Evolutionary conservation across 805 yeast species (phyloP).

Genomic region (Debaryomyces castellii): DNA sequence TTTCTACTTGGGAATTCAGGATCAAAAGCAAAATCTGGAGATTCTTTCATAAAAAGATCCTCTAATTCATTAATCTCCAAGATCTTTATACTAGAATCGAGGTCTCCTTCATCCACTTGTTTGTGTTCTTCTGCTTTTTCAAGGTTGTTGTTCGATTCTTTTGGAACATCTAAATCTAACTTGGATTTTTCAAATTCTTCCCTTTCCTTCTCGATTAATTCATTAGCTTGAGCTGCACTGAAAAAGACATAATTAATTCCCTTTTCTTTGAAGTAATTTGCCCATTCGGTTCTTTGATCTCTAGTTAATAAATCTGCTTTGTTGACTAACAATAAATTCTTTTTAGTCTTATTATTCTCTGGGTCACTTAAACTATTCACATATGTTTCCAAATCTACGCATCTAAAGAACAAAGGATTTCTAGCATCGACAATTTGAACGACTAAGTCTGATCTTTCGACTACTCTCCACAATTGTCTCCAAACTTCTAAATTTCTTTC

Average conservation of each 20-base stretch:
- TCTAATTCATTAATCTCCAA: constrained; percentile 84
- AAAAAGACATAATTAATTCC: constrained; percentile 86
- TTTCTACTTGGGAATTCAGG: constrained; percentile 59
- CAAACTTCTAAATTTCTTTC: constrained; percentile 97
- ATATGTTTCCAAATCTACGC: constrained; percentile 81
- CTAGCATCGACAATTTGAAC: constrained; percentile 98
- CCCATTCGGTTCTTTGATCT: constrained; percentile 83
- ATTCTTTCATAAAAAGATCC: constrained; percentile 66
- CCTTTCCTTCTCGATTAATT: constrained; percentile 63
- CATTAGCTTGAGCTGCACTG: constrained; percentile 86
- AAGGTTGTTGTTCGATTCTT: background rate
- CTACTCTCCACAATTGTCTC: constrained; percentile 98
- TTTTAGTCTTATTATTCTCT: constrained; percentile 50
- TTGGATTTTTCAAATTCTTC: constrained; percentile 36
- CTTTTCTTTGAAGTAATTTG: constrained; percentile 67
- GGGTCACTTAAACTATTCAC: constrained; percentile 70
- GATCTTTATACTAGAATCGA: constrained; percentile 51
- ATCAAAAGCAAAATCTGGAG: constrained; percentile 65
- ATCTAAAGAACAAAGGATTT: constrained; percentile 86
- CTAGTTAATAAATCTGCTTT: constrained; percentile 86
- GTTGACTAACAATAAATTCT: constrained; percentile 80
- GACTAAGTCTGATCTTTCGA: constrained; percentile 88
- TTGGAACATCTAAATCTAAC: background rate
- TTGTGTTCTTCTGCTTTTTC: constrained; percentile 19
- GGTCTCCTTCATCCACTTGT: constrained; percentile 23